Evolutionary conservation across 768 basidiomycete species (phyloP).

Genomic region (Paxillus involutus): DNA sequence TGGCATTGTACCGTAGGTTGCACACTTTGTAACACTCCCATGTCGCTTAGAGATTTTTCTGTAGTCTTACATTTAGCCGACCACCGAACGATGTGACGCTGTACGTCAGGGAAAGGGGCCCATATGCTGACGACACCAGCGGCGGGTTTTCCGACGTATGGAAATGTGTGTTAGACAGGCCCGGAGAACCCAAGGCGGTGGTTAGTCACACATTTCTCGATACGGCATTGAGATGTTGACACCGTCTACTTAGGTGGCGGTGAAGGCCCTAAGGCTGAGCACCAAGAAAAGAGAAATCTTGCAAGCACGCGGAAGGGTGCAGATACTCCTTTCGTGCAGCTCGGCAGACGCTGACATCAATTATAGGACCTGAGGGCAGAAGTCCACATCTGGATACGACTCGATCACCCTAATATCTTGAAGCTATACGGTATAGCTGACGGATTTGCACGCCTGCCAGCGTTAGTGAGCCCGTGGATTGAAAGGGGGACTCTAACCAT

Average conservation of each 20-base stretch:
- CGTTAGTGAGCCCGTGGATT: slow-evolving; percentile 44
- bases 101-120: slow-evolving; percentile 30
- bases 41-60: too few species aligned
- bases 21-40: too few species aligned
- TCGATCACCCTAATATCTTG: slow-evolving; percentile 38
- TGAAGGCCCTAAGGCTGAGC: slow-evolving; percentile 1
- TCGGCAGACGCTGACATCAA: too few species aligned
- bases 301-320: background rate
- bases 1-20: too few species aligned
- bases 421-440: slow-evolving; percentile 35
- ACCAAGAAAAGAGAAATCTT: background rate
- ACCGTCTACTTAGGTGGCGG: background rate
- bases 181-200: background rate
- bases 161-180: slow-evolving; percentile 32
- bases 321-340: background rate
- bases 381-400: slow-evolving; percentile 36
- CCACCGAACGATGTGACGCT: slow-evolving; percentile 22
- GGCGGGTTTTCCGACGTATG: slow-evolving; percentile 48
- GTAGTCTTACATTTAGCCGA: too few species aligned
- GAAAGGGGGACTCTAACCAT: slow-evolving; percentile 38
- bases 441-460: slow-evolving; percentile 35
- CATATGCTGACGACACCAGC: slow-evolving; percentile 31
- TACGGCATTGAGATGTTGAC: background rate
- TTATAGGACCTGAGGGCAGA: slow-evolving; percentile 31
- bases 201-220: background rate